Evolutionary conservation across 2,329 filamentous ascomycete species (phyloP).

Genomic region (Chalara sp.): DNA sequence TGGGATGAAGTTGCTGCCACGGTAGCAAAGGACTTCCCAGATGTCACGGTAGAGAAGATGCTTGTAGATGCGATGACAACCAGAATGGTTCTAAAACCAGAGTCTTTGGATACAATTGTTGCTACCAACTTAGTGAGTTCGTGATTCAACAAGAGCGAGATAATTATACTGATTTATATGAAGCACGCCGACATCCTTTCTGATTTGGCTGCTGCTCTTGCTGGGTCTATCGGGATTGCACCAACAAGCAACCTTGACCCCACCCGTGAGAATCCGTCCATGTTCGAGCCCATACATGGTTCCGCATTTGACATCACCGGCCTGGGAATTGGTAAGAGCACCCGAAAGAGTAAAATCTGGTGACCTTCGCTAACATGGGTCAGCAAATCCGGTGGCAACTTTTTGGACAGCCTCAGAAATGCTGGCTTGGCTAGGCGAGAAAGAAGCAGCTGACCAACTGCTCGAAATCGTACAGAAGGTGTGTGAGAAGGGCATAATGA

Average conservation of each 20-base stretch:
- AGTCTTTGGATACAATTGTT: constrained; percentile 54
- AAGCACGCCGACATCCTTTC: constrained; percentile 58
- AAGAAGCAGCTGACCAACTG: constrained; percentile 40
- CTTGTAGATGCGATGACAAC: constrained; percentile 46
- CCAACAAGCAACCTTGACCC: constrained; percentile 65
- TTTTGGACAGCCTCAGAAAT: constrained; percentile 53
- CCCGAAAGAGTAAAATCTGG: no score
- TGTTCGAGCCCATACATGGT: constrained; percentile 57
- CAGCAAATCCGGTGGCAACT: constrained; percentile 48
- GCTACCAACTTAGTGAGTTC: constrained; percentile 44
- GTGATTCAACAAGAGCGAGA: no score
- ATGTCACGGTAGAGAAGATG: constrained; percentile 57
- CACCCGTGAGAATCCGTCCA: constrained; percentile 42
- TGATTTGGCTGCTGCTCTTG: constrained; percentile 62
- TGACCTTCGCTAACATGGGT: no score
- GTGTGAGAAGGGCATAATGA: constrained; percentile 43
- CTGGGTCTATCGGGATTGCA: constrained; percentile 66
- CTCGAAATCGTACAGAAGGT: constrained; percentile 47
- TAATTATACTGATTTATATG: no score
- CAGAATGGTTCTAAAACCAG: constrained; percentile 52
- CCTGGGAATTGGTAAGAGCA: constrained; percentile 34
- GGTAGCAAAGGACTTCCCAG: constrained; percentile 50
- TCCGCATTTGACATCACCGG: constrained; percentile 52
- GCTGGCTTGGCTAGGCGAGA: constrained; percentile 50
- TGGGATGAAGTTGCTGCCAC: constrained; percentile 55